Percentiles rank a stretch among this genome's conserved stretches.
Conservation (phyloP, 2,329 filamentous ascomycete genomes). For the Nothophoma quercina region DNA sequence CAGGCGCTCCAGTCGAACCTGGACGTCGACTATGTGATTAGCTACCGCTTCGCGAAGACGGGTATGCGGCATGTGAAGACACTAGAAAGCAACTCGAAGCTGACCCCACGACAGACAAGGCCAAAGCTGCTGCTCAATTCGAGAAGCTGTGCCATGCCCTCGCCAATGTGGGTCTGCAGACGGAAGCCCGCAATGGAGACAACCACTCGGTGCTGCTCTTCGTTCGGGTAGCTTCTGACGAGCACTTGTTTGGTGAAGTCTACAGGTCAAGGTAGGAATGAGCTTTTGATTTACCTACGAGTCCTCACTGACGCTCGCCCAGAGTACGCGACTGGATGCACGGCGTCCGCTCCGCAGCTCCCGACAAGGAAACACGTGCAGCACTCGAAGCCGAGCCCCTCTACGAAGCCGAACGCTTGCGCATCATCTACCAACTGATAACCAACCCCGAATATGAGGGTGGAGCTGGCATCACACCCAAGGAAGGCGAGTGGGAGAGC, state of each 20-base stretch:
- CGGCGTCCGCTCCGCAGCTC: constrained; percentile 80
- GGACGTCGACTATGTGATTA: constrained; percentile 87
- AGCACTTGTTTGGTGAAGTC: constrained; percentile 78
- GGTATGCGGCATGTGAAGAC: constrained; percentile 56
- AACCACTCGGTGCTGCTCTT: constrained; percentile 81
- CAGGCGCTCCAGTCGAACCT: constrained; percentile 61
- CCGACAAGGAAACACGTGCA: constrained; percentile 73
- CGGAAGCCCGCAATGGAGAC: constrained; percentile 84
- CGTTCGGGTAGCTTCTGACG: constrained; percentile 77
- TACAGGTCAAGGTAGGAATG: constrained; percentile 73
- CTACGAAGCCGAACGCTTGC: constrained; percentile 85
- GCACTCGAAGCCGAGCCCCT: constrained; percentile 77
- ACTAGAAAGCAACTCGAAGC: constrained; percentile 13
- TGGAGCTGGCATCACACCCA: constrained; percentile 60
- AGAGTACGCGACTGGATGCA: constrained; percentile 95
- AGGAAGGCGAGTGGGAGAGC: constrained; percentile 59
- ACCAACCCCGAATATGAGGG: constrained; percentile 57
- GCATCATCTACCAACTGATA: constrained; percentile 83
- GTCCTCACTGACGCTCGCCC: background rate
- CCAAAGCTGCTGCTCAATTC: constrained; percentile 76
- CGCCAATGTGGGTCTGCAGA: constrained; percentile 79
- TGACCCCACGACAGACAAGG: constrained; percentile 62
- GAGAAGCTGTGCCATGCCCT: constrained; percentile 79
- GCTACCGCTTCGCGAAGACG: constrained; percentile 74
- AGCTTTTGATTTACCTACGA: background rate